Evolutionary conservation across 805 yeast species (phyloP), one percentile per base, ranked within the genome.

Genomic region (Candida sphagnicola): DNA sequence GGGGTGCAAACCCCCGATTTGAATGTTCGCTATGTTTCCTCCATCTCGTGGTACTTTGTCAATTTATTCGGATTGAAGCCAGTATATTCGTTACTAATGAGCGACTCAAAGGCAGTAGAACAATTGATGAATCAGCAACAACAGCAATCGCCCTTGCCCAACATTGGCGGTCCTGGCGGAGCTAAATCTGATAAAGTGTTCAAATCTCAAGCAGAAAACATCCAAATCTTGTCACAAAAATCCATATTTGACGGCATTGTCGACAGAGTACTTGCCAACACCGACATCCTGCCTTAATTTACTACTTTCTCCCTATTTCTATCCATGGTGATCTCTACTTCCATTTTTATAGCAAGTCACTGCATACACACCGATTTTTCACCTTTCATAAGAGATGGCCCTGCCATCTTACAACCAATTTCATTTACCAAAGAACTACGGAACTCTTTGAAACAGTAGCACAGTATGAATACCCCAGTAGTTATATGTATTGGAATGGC

Each of bases 1-100:
- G 95, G 97, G 5, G 83, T 93, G 11, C 74, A 72, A 41, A 89
- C 98, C 0, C 73, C 82, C 1, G 95, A 91, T 51, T 68, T 93
- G 41, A 93, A 90, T 55, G 96, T 82, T 6, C 69, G 95, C 18
- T 93, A 95, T 79, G 98, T 93, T 13, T 82, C 93, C 26, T 81
- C 96, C 2, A 83, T 93, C 15, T 88, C 97, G 4, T 93, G 98
- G 98, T 93, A 91, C 59, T 86, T 93, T 58, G 85, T 91, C 38
- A 85, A 88, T 39, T 76, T 88, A 44, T 60, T 90, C 36, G 98
- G 98, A 19, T 72, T 93, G 43, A 77, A 78, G 48, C 84, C 96
- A 0, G 80, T 93, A 1, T 84, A 82, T 57, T 74, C 85, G 28
- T 71, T 91, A 38, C 46, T 89, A 5, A 72, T 87, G 47, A 80